Evolutionary conservation across 2,329 filamentous ascomycete genomes (phyloP).

Genomic region (Claviceps digitariae): DNA sequence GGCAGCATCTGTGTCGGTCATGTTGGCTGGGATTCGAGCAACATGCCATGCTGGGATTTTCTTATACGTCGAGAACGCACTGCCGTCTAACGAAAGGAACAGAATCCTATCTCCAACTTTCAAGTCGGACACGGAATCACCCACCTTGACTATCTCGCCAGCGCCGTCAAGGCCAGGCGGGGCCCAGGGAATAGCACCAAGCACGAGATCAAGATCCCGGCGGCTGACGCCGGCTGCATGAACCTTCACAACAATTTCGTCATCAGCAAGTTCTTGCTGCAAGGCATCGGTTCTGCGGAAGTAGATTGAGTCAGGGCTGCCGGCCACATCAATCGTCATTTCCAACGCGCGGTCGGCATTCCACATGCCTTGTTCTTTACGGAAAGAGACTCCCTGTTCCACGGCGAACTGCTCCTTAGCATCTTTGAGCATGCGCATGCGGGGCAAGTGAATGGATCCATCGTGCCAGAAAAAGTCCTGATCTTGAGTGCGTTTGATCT

Average conservation of each 20-base stretch:
- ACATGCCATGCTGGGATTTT: constrained; percentile 8
- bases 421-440: constrained; percentile 2
- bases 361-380: constrained; percentile 12
- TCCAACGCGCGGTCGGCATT: constrained; percentile 10
- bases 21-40: constrained; percentile 1
- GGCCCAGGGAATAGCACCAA: constrained; percentile 12
- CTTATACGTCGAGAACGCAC: constrained; percentile 10
- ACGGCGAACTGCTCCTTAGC: constrained; percentile 6
- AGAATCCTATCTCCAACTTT: constrained; percentile 11
- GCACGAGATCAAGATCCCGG: constrained; percentile 11
- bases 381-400: constrained; percentile 8
- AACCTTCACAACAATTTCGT: constrained; percentile 10
- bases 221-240: constrained; percentile 11
- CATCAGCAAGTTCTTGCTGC: constrained; percentile 4
- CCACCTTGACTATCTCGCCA: constrained; percentile 11
- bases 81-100: constrained; percentile 6
- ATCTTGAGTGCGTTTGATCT: not conserved
- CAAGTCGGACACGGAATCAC: constrained; percentile 7
- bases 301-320: constrained; percentile 13
- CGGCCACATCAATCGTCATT: constrained; percentile 13
- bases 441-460: constrained; percentile 6
- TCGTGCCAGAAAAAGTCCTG: constrained; percentile 8
- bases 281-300: constrained; percentile 9
- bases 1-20: constrained; percentile 16
- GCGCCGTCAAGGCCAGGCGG: constrained; percentile 13